Conservation (phyloP, 441 rosid species). For the Eutrema salsugineum region DNA sequence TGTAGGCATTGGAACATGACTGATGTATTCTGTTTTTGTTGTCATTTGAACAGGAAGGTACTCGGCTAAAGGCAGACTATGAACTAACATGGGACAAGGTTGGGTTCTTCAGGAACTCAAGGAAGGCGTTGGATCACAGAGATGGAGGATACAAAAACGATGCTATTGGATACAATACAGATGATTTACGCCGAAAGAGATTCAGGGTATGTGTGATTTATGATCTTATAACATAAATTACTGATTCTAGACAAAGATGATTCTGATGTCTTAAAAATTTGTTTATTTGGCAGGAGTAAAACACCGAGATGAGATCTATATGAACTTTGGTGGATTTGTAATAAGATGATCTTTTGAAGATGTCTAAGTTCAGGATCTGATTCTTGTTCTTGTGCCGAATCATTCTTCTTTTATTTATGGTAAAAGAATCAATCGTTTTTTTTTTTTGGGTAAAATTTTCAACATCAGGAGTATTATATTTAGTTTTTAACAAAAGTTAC, state of each 20-base stretch:
- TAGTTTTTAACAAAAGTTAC: no score
- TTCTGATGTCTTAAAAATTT: constrained; percentile 4
- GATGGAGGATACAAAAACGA: constrained; percentile 38
- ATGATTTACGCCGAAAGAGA: constrained; percentile 66
- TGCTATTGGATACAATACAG: constrained; percentile 38
- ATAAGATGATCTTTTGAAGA: constrained; percentile 1
- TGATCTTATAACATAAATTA: not conserved
- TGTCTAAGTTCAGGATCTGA: not conserved
- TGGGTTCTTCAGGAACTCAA: constrained; percentile 61
- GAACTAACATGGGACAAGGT: constrained; percentile 82
- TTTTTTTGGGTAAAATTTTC: no score
- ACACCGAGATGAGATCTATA: constrained; percentile 5
- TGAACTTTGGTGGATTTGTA: constrained; percentile 9
- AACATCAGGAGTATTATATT: no score
- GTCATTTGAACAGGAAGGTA: constrained; percentile 63
- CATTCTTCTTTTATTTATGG: not conserved
- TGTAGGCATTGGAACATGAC: not conserved
- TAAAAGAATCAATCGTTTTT: not conserved
- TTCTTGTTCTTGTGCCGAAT: not conserved
- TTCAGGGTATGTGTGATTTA: constrained; percentile 50
- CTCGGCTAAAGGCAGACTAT: constrained; percentile 77
- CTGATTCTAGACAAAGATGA: not conserved
- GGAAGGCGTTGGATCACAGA: constrained; percentile 36
- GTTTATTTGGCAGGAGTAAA: constrained; percentile 27
- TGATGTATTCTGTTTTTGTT: not conserved